Base-by-base conservation (phyloP, 169 alveolate genomes). In the Plasmodium adleri region DNA sequence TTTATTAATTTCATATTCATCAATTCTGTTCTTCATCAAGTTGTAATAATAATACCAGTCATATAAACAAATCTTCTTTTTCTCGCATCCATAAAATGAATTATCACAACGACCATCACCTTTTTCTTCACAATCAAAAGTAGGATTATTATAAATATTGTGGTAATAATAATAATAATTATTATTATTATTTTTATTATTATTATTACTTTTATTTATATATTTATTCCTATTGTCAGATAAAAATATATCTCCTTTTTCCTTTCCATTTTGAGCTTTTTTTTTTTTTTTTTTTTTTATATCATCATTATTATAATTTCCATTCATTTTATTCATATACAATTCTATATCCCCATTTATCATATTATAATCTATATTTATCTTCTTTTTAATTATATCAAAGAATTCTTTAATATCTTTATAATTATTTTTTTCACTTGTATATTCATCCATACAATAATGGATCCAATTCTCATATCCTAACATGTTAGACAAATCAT, bases 1-100 rank as follows among this genome's bases (percentile, higher is more conserved):
- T 8, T 43, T 68, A 63, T 83, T 83, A 49, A 83, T 52, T 22
- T 28, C 43, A 59, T 83, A 83, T 71, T 83, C 91, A 66, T 70
- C 91, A 43, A 62, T 56, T 47, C 67, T 83, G 47, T 83, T 83
- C 22, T 9, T 7, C 54, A 70, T 68, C 67, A 68, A 52, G 32
- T 70, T 70, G n/a, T 83, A 70, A 43, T 83, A 83, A 59, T 67
- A 83, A 32, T 47, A 13, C 91, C 91, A 83, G 15, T 83, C 91
- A 26, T 83, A 50, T 24, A 83, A 28, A 67, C 7, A 4, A 26
- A 72, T 20, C 54, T 83, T 32, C 8, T 32, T 32, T 32, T 32
- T 7, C 45, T 32, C 6, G 8, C 9, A 32, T 32, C 6, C 4
- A 32, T 32, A 32, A 32, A 32, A 32, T 6, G 8, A 4, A 0